phyloP scores from a whole-genome alignment of 2,329 filamentous ascomycete genomes.

The Colletotrichum sp. region DNA sequence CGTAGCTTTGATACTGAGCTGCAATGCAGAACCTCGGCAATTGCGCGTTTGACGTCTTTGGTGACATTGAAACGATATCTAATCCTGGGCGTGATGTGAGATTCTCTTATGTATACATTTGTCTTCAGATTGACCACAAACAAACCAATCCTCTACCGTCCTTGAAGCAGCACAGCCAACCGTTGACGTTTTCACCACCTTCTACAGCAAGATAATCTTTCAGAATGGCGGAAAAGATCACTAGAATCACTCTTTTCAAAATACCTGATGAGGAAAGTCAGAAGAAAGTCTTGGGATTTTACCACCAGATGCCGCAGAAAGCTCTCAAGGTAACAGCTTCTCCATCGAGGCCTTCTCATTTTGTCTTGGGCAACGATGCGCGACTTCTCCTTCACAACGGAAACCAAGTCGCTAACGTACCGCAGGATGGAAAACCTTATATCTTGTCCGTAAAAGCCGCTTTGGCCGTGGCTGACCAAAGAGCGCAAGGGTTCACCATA shows the following conservation, averaged over 20 bases:
- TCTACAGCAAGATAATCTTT: no score
- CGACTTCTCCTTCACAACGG: background rate
- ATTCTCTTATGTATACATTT: background rate
- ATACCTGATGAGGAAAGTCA: constrained; percentile 35
- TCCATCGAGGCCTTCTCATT: fast-evolving
- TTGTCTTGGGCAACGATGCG: background rate
- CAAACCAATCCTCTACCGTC: background rate
- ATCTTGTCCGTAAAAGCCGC: constrained; percentile 57
- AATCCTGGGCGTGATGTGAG: background rate
- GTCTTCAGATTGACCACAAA: background rate
- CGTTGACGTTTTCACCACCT: no score
- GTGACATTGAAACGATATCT: background rate
- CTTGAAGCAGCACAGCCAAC: background rate
- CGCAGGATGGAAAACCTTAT: constrained; percentile 65
- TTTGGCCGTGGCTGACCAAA: constrained; percentile 54
- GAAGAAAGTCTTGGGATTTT: constrained; percentile 32
- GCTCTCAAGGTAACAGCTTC: constrained; percentile 34
- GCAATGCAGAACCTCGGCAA: background rate
- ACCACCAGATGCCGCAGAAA: constrained; percentile 33
- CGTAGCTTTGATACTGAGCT: background rate
- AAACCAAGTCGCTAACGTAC: background rate
- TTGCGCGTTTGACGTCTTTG: background rate
- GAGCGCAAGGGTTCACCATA: constrained; percentile 64
- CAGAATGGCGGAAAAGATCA: constrained; percentile 16
- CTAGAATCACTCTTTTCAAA: constrained; percentile 44